Evolutionary conservation across 306 rosid genomes (phyloP).

Genomic region (Myrica gale): DNA sequence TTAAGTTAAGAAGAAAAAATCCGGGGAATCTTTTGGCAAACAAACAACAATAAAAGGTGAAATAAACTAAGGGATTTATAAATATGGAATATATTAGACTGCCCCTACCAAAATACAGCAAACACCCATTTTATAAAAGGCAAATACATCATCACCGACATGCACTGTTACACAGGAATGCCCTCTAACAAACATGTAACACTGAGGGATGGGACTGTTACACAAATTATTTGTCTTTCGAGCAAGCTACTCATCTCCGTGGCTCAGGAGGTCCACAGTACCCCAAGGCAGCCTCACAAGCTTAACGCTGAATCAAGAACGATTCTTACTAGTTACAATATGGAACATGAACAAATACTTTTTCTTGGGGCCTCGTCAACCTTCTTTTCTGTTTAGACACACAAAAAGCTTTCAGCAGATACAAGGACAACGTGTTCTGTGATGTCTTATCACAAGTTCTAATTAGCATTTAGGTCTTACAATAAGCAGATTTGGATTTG

Average conservation of each 20-base stretch:
- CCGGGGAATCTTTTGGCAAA: neutral
- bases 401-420: constrained; percentile 19
- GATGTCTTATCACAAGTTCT: neutral
- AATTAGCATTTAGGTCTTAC: neutral
- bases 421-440: neutral
- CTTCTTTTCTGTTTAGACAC: constrained; percentile 64
- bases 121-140: constrained; percentile 44
- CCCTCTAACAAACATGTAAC: constrained; percentile 46
- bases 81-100: constrained; percentile 29
- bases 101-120: constrained; percentile 49
- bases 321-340: constrained; percentile 70
- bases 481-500: neutral
- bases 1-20: neutral
- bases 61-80: constrained; percentile 16
- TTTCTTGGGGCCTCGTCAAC: constrained; percentile 68
- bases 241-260: constrained; percentile 34
- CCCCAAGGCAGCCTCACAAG: constrained; percentile 40
- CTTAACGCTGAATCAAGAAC: constrained; percentile 29
- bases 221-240: constrained; percentile 54
- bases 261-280: constrained; percentile 38
- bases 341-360: constrained; percentile 69
- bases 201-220: constrained; percentile 41
- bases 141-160: constrained; percentile 44
- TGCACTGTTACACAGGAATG: constrained; percentile 49
- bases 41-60: neutral